Conservation (phyloP, 352 stramenopile genomes). For the Phytopythium chamaehyphon region DNA sequence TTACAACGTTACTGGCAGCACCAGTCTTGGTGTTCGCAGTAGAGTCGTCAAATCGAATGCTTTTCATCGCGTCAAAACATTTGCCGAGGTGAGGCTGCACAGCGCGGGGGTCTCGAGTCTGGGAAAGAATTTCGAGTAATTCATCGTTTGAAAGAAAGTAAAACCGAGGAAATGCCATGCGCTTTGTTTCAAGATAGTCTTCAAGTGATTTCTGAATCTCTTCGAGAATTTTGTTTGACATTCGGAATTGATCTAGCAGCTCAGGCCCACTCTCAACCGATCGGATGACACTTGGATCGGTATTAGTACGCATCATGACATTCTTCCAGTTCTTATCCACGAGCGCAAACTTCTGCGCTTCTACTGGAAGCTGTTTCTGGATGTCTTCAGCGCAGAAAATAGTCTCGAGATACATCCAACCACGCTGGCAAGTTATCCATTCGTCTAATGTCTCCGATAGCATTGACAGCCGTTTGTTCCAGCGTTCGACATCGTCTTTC, state of each 20-base stretch:
- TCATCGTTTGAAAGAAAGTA: slow-evolving; percentile 94
- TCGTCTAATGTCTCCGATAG: slow-evolving; percentile 83
- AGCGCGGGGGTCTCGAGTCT: slow-evolving; percentile 86
- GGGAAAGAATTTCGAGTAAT: slow-evolving; percentile 87
- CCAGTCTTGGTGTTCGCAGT: slow-evolving; percentile 14
- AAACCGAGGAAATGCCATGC: slow-evolving; percentile 90
- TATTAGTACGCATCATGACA: slow-evolving; percentile 77
- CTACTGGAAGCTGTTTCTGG: slow-evolving; percentile 82
- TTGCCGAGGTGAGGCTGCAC: slow-evolving; percentile 90
- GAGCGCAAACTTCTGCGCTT: slow-evolving; percentile 81
- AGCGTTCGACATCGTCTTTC: slow-evolving; percentile 88
- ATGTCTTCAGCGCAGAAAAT: slow-evolving; percentile 89
- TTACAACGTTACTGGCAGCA: slow-evolving; percentile 48
- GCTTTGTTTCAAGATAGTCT: slow-evolving; percentile 91
- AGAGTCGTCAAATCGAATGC: slow-evolving; percentile 77
- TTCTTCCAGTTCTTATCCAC: slow-evolving; percentile 86
- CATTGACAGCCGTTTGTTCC: slow-evolving; percentile 85
- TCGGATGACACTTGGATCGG: slow-evolving; percentile 70
- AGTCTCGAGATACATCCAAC: slow-evolving; percentile 89
- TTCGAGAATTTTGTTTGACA: slow-evolving; percentile 84
- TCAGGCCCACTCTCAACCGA: slow-evolving; percentile 70
- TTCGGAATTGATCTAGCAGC: slow-evolving; percentile 79
- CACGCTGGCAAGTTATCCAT: slow-evolving; percentile 81
- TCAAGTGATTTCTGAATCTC: slow-evolving; percentile 91
- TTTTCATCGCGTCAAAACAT: slow-evolving; percentile 93